Evolutionary conservation across 2,329 filamentous ascomycete genomes (phyloP).

Genomic region (Trichoderma koningiopsis): DNA sequence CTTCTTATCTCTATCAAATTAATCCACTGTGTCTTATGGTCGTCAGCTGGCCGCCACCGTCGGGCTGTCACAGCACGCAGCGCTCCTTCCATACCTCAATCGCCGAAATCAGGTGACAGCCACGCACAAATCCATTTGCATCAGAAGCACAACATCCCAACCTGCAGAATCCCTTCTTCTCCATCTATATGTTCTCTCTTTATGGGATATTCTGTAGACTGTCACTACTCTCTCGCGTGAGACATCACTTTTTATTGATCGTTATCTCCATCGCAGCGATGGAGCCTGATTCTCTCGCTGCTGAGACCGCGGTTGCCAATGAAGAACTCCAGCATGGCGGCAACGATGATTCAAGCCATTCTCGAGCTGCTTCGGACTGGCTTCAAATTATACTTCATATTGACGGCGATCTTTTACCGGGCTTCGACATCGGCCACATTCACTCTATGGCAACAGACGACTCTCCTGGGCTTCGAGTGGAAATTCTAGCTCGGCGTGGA

Average conservation of each 20-base stretch:
- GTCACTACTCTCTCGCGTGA: background rate
- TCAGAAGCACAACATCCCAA: background rate
- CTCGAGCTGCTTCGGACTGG: background rate
- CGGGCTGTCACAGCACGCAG: background rate
- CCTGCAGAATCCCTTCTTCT: background rate
- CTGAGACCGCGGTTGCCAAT: background rate
- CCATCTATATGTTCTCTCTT: background rate
- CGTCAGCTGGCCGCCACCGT: background rate
- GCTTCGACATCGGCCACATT: background rate
- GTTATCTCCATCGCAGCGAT: background rate
- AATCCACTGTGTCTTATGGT: background rate
- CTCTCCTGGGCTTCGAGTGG: slow-evolving; percentile 4
- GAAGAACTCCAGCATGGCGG: background rate
- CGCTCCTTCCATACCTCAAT: background rate
- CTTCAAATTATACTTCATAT: background rate
- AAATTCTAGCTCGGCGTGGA: background rate
- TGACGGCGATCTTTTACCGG: background rate
- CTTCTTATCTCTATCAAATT: background rate
- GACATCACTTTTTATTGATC: background rate
- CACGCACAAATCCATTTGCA: background rate
- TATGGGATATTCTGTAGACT: background rate
- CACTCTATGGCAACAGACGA: background rate
- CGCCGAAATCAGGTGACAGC: background rate
- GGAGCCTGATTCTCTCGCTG: background rate
- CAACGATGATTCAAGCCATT: background rate